Evolutionary conservation across 495 filamentous ascomycete species (phyloP), one percentile per base, ranked within the genome.

Genomic region (Trichoderma orchidacearum): DNA sequence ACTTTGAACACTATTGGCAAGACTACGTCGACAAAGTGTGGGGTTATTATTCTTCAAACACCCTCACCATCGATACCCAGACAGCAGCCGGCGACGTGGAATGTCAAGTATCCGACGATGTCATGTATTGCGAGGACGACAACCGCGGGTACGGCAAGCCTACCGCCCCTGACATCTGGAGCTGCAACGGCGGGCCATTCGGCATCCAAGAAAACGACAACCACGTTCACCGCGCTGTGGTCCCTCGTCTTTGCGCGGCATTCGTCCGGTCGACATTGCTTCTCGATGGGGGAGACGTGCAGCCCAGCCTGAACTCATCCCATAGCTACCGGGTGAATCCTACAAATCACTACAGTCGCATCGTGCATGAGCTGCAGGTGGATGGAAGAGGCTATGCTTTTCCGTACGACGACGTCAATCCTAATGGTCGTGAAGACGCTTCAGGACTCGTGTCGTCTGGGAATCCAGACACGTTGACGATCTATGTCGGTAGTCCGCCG

Each of bases 351-450:
- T 78, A 75, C 62, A 63, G 61, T 36, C 64, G 66, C 21, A 61
- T 76, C 56, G 65, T 78, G 17, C 75, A 78, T 67, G 51, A 70
- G 59, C 61, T 70, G 57, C 68, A 75, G 60, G 29, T 64, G 11
- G 68, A 73, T 60, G 64, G 66, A 7, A 63, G 64, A 34, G 75
- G 74, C 0, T 78, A 78, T 38, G 70, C 75, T 9, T 78, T 78
- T 59, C 58, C 75, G 0, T 78, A 73, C 59, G 75, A 78, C 50
- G 75, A 78, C 57, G 74, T 77, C 35, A 72, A 70, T 56, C 70
- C 73, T 21, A 53, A 58, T 18, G 68, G 66, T 21, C 11, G 8
- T 2, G 51, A 31, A 15, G 17, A 53, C 17, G 51, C 28, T 32
- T 53, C 51, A 6, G 51, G 51, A 13, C 13, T 23, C 17, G 51